A percentile compares a stretch with the other conserved stretches of the same genome.
Evolutionary conservation across 2,329 filamentous ascomycete genomes (phyloP).

Genomic region (Corinectria fuckeliana): DNA sequence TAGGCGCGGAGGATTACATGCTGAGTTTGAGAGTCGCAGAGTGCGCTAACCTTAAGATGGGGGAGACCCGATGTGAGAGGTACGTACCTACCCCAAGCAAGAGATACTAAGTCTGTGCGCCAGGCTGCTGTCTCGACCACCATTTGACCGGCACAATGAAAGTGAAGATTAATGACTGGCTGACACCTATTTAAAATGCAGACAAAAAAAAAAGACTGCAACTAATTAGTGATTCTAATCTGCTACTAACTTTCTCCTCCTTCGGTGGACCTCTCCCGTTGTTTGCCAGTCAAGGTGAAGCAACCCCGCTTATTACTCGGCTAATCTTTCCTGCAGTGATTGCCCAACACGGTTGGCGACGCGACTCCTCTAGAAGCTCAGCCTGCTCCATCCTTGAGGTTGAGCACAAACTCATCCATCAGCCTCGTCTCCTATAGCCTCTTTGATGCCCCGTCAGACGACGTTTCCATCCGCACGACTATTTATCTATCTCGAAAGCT

Average conservation of each 20-base stretch:
- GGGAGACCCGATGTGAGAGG: neutral
- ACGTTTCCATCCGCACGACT: neutral
- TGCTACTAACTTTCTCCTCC: neutral
- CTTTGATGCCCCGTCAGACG: neutral
- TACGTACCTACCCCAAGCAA: neutral
- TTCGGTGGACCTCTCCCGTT: neutral
- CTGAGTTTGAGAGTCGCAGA: neutral
- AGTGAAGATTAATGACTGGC: neutral
- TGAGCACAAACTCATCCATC: conserved; percentile 21
- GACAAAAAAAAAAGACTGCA: too few species aligned
- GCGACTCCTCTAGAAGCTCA: conserved; percentile 20
- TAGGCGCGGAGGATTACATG: neutral
- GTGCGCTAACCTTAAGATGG: neutral
- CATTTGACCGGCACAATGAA: neutral
- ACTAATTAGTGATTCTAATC: too few species aligned
- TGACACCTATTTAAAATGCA: too few species aligned
- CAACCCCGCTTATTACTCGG: conserved; percentile 34
- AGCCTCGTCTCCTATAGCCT: conserved; percentile 6
- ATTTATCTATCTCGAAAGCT: neutral
- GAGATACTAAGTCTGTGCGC: conserved; percentile 7
- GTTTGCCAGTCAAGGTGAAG: neutral
- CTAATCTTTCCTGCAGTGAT: conserved; percentile 22
- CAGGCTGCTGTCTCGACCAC: neutral
- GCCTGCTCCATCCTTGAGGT: conserved; percentile 16
- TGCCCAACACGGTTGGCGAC: conserved; percentile 9